Evolutionary conservation across 2,329 filamentous ascomycete species (phyloP).

Genomic region (Zymoseptoria tritici): DNA sequence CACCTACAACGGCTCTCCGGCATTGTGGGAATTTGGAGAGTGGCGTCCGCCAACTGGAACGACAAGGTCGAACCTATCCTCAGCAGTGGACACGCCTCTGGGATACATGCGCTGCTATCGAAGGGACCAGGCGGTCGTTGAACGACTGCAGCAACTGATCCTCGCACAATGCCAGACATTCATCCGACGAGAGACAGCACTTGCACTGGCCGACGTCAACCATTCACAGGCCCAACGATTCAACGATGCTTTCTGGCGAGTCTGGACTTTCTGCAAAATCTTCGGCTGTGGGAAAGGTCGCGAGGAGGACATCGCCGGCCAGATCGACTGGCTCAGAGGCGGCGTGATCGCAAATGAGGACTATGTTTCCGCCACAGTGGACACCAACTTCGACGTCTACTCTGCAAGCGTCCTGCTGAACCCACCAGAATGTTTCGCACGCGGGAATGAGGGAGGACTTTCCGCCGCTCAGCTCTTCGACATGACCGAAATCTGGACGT

Average conservation of each 20-base stretch:
- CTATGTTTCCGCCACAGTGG: conserved; percentile 38
- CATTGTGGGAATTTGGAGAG: conserved; percentile 55
- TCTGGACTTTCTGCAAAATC: conserved; percentile 59
- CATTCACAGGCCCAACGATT: conserved; percentile 42
- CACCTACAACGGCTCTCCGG: conserved; percentile 47
- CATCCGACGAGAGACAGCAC: conserved; percentile 49
- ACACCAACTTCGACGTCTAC: conserved; percentile 41
- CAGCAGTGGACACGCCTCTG: conserved; percentile 47
- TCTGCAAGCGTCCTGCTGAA: conserved; percentile 49
- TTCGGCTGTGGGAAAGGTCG: conserved; percentile 53
- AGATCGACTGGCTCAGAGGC: conserved; percentile 57
- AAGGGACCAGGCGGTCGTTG: conserved; percentile 47
- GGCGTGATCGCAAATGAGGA: conserved; percentile 45
- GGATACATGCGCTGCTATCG: conserved; percentile 47
- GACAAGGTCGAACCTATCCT: conserved; percentile 25
- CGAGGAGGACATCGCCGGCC: conserved; percentile 52
- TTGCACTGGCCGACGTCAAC: conserved; percentile 44
- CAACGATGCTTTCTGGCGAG: conserved; percentile 56
- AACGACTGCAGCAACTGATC: conserved; percentile 49
- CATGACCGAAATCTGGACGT: conserved; percentile 59
- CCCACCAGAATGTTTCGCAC: conserved; percentile 50
- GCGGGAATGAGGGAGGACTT: conserved; percentile 49
- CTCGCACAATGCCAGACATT: conserved; percentile 49
- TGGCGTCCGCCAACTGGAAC: conserved; percentile 45
- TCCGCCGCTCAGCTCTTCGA: conserved; percentile 52